A percentile compares a stretch with the other conserved stretches of the same genome.
phyloP scores from a whole-genome alignment of 176 grass and related monocot species.

The Avena eriantha region DNA sequence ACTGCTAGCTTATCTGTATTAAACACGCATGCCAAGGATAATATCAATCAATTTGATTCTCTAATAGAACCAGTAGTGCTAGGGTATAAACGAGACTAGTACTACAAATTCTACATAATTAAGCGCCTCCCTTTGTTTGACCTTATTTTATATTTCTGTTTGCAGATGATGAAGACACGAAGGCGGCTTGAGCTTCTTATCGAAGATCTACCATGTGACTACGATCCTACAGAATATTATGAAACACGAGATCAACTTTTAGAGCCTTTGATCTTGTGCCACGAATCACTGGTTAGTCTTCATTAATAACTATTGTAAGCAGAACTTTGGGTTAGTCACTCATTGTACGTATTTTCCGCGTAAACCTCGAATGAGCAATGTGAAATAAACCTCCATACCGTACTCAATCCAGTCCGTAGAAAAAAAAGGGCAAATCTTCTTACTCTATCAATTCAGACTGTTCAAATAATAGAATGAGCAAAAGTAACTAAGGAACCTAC shows the following conservation, averaged over 20 bases:
- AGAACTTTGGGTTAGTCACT: neutral
- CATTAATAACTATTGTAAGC: neutral
- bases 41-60: neutral
- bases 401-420: neutral
- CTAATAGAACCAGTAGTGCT: neutral
- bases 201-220: constrained; percentile 78
- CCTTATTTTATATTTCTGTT: constrained; percentile 24
- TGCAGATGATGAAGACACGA: constrained; percentile 79
- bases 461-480: neutral
- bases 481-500: neutral
- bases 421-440: neutral
- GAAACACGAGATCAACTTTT: constrained; percentile 85
- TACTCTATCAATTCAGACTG: neutral
- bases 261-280: constrained; percentile 78
- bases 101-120: constrained; percentile 9
- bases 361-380: constrained; percentile 7
- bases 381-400: neutral
- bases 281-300: constrained; percentile 84
- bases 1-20: neutral
- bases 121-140: neutral
- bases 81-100: constrained; percentile 3
- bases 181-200: constrained; percentile 73
- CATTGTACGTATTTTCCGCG: neutral
- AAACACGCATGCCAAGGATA: neutral
- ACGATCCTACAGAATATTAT: constrained; percentile 77